These are phyloP conservation scores for Aurantiochytrium sp. DNA, from an alignment of 108 stramenopile genomes.

Conservation along the genomic window DNA sequence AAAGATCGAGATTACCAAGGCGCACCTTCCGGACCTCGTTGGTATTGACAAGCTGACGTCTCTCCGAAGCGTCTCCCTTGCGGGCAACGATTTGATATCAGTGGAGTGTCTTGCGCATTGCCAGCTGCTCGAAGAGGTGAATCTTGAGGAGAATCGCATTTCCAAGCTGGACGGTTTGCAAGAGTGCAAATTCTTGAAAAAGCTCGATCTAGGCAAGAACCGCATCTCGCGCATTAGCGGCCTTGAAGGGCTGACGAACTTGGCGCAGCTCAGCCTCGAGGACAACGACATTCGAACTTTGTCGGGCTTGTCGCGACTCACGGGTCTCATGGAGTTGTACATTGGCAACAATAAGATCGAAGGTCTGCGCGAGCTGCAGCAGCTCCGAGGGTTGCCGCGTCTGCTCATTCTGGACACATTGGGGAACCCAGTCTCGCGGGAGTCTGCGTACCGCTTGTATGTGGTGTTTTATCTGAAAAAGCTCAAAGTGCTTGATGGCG, in stretches of 20 bases:
- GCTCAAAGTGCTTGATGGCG: constrained; percentile 43
- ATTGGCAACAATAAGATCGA: constrained; percentile 35
- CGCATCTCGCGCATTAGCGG: constrained; percentile 28
- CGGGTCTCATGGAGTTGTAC: constrained; percentile 41
- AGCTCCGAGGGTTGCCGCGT: constrained; percentile 24
- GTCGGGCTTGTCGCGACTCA: constrained; percentile 2
- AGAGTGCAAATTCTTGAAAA: constrained; percentile 1
- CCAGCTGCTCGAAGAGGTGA: not conserved
- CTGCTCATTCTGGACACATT: constrained; percentile 39
- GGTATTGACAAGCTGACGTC: not conserved
- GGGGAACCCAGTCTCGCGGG: constrained; percentile 34
- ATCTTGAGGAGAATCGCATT: not conserved
- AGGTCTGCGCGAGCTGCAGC: constrained; percentile 21
- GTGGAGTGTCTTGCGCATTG: not conserved
- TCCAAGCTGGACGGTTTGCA: not conserved
- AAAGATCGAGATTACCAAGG: not conserved
- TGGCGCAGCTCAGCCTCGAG: constrained; percentile 39
- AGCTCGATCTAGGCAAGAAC: constrained; percentile 41
- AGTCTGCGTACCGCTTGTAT: constrained; percentile 26
- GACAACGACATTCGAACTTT: constrained; percentile 27
- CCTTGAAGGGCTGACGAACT: constrained; percentile 19
- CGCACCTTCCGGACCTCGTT: not conserved
- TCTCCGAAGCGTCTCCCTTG: not conserved
- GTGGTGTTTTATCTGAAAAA: constrained; percentile 29
- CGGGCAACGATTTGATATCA: not conserved